A percentile compares a stretch with the other conserved stretches of the same genome.
phyloP scores from a whole-genome alignment of 2,329 filamentous ascomycete genomes.

The Colletotrichum lupini region DNA sequence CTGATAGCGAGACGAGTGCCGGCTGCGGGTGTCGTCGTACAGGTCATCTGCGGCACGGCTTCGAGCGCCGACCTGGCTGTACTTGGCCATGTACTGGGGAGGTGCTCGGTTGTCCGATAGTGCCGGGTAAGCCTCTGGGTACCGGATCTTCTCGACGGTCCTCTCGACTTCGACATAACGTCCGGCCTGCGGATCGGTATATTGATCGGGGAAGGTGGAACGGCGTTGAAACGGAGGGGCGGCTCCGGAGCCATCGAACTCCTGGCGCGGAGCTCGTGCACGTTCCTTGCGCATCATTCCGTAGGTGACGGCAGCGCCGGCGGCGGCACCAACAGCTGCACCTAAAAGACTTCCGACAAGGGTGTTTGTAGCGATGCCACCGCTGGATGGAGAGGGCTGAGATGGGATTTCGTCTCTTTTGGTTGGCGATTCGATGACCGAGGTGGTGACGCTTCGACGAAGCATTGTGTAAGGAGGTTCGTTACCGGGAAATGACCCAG shows the following conservation, averaged over 20 bases:
- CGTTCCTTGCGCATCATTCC: slow-evolving; percentile 73
- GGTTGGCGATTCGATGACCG: slow-evolving; percentile 42
- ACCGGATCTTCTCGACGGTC: slow-evolving; percentile 50
- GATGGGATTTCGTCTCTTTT: slow-evolving; percentile 34
- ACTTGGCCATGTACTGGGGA: slow-evolving; percentile 49
- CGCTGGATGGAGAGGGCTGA: slow-evolving; percentile 44
- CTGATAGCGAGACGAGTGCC: slow-evolving; percentile 51
- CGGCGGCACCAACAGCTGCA: slow-evolving; percentile 80
- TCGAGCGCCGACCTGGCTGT: slow-evolving; percentile 46
- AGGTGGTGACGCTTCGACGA: slow-evolving; percentile 49
- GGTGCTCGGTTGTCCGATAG: slow-evolving; percentile 47
- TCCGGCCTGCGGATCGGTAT: slow-evolving; percentile 44
- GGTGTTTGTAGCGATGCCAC: slow-evolving; percentile 59
- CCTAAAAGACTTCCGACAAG: slow-evolving; percentile 82
- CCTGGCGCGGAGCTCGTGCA: slow-evolving; percentile 51
- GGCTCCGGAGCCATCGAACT: slow-evolving; percentile 45
- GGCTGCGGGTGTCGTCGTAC: slow-evolving; percentile 54
- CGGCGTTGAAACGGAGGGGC: slow-evolving; percentile 53
- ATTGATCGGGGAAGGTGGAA: slow-evolving; percentile 55
- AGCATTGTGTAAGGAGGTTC: slow-evolving; percentile 43
- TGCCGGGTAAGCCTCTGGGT: slow-evolving; percentile 47
- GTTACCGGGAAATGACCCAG: slow-evolving; percentile 36
- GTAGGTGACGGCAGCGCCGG: slow-evolving; percentile 73
- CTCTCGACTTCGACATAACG: slow-evolving; percentile 52
- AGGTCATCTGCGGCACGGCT: slow-evolving; percentile 46